Conservation (phyloP, 345 rosid genomes). For the Acer negundo region DNA sequence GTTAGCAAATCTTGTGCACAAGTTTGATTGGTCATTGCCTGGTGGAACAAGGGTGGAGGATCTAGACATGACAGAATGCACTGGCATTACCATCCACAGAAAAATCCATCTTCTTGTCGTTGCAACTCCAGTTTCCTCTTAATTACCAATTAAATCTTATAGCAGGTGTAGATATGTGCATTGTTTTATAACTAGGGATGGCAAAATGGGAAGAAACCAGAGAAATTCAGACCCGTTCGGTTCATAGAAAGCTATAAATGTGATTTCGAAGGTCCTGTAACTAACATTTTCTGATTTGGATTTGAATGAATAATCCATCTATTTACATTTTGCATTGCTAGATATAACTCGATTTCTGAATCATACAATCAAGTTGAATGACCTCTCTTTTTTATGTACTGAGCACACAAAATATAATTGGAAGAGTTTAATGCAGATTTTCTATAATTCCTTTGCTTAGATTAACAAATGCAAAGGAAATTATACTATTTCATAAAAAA, state of each 20-base stretch:
- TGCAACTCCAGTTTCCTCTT: constrained; percentile 5
- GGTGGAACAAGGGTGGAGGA: constrained; percentile 11
- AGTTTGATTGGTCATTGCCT: constrained; percentile 28
- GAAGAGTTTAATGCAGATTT: no score
- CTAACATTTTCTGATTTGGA: background rate
- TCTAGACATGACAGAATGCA: constrained; percentile 18
- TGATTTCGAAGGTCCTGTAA: background rate
- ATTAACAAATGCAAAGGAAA: no score
- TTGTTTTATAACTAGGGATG: background rate
- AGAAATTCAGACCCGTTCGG: no score
- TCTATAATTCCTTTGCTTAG: no score
- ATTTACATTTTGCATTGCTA: no score
- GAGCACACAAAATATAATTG: no score
- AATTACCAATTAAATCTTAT: background rate
- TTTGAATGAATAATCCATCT: background rate
- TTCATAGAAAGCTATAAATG: no score
- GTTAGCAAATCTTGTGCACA: constrained; percentile 16
- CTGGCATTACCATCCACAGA: constrained; percentile 1
- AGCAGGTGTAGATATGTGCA: background rate
- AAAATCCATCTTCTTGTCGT: constrained; percentile 15
- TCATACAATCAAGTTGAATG: no score
- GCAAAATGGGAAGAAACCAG: no score
- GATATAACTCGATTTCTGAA: no score
- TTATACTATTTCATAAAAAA: no score
- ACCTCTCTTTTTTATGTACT: no score